Evolutionary conservation across 2,329 filamentous ascomycete genomes (phyloP).

Genomic region (Magnaporthiopsis incrustans): DNA sequence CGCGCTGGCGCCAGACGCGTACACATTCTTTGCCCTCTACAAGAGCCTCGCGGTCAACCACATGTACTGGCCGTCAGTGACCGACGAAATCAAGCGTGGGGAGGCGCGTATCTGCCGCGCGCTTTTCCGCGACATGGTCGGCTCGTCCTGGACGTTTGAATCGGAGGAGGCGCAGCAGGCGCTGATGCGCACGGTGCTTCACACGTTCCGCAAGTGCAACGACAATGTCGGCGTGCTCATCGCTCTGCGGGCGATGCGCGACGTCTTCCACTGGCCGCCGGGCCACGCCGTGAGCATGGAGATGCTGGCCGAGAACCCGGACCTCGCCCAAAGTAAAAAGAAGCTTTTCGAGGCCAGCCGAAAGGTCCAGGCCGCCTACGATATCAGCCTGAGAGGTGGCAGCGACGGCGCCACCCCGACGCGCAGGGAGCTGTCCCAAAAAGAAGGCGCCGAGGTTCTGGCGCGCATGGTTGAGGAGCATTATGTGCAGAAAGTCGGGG

Average conservation of each 20-base stretch:
- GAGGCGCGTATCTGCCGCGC: conserved; percentile 12
- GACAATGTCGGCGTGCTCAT: conserved; percentile 39
- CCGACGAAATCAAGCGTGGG: conserved; percentile 12
- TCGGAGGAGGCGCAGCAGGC: conserved; percentile 18
- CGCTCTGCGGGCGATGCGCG: conserved; percentile 24
- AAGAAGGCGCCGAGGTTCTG: conserved; percentile 11
- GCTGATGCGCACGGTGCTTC: conserved; percentile 24
- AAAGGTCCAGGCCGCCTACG: conserved; percentile 18
- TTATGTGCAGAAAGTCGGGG: conserved; percentile 6
- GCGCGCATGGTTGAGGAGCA: conserved; percentile 15
- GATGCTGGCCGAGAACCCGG: conserved; percentile 20
- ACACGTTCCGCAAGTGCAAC: conserved; percentile 35
- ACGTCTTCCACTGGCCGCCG: conserved; percentile 21
- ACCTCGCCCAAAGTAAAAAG: conserved; percentile 14
- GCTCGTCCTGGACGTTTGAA: conserved; percentile 14
- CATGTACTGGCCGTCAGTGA: conserved; percentile 18
- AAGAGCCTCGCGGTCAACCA: conserved; percentile 46
- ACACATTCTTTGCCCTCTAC: conserved; percentile 64
- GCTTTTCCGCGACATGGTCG: conserved; percentile 24
- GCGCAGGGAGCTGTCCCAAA: neutral
- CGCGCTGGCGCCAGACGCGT: conserved; percentile 50
- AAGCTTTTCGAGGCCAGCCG: conserved; percentile 19
- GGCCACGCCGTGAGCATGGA: conserved; percentile 24
- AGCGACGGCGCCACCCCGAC: neutral
- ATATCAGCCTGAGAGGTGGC: conserved; percentile 5